These are phyloP conservation scores for Schizothecium vesticola DNA, from an alignment of 495 filamentous ascomycete genomes.

Conservation along the genomic window DNA sequence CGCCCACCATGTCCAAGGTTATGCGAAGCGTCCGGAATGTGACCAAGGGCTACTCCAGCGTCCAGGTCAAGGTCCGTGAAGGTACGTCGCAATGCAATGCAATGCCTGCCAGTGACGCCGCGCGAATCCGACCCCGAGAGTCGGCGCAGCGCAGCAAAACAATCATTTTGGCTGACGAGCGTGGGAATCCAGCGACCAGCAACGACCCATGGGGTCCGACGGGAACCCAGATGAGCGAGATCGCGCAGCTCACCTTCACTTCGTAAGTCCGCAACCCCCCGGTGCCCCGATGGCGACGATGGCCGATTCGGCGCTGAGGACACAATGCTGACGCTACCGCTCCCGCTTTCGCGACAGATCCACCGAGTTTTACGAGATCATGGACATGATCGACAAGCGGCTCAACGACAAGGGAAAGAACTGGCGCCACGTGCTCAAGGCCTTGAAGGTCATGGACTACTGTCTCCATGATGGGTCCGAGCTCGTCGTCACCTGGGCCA, in stretches of 20 bases:
- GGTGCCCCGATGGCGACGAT: neutral
- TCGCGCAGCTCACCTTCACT: constrained; percentile 94
- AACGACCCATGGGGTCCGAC: constrained; percentile 99
- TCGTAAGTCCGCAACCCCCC: constrained; percentile 55
- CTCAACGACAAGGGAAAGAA: constrained; percentile 99
- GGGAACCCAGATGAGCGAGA: constrained; percentile 97
- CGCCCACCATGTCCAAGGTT: constrained; percentile 82
- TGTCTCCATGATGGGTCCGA: constrained; percentile 97
- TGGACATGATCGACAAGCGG: constrained; percentile 99
- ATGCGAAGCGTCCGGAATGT: constrained; percentile 99
- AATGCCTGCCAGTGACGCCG: neutral
- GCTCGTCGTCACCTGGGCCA: constrained; percentile 94
- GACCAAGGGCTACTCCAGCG: constrained; percentile 95
- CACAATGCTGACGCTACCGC: neutral
- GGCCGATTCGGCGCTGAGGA: neutral
- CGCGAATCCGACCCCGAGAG: neutral
- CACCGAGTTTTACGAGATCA: constrained; percentile 98
- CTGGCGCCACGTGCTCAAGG: constrained; percentile 98
- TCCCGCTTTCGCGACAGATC: constrained; percentile 12
- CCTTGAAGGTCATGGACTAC: constrained; percentile 96
- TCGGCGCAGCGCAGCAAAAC: neutral
- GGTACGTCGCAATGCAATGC: constrained; percentile 50
- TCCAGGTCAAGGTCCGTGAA: constrained; percentile 99
- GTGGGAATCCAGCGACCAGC: constrained; percentile 68
- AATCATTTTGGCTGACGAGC: constrained; percentile 16